Evolutionary conservation across 495 filamentous ascomycete species (phyloP), one percentile per base, ranked within the genome.

Genomic region (Talaromyces borbonicus): DNA sequence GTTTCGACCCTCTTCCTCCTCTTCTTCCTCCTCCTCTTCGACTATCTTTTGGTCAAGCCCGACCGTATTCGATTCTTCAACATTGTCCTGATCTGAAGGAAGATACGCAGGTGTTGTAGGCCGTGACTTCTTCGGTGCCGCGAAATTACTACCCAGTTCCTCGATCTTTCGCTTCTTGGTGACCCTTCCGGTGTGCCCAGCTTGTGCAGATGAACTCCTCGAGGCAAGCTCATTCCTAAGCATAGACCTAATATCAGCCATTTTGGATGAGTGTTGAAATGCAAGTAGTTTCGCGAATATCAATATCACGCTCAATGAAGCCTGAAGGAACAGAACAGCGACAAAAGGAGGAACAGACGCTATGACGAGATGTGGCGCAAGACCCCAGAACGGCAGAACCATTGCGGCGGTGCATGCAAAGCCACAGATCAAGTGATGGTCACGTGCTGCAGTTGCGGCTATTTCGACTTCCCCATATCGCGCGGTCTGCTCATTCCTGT

Each of bases 181-280:
- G 24, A 66, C 55, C 12, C 67, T 67, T 39, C 62, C 57, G 44
- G 52, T 60, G 48, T 52, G 68, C 42, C 62, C 60, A 48, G 56
- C 61, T 56, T 56, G 57, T 26, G 58, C 55, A 24, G 77, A 72
- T 49, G 87, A 81, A 54, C 83, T 78, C 50, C 87, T 81, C 38
- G 80, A 76, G 41, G 78, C 80, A 55, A 88, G 83, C 63, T 94
- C 85, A 59, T 78, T 84, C 52, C 87, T 82, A 36, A 94, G 77
- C 14, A 94, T 72, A 15, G 86, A 78, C 35, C 88, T 83, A 12
- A 89, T 83, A 58, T 94, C 87, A 50, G 87, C 78, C 88, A 95
- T 95, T 14, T 23, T 36, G 16, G 9, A 18, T 22, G 16, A 4
- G 16, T 20, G 1, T 20, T 0, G 1, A 20, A 12, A n/a, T 22